Conservation (phyloP, 164 flowering plant genomes). For the Paratinospora sagittata region DNA sequence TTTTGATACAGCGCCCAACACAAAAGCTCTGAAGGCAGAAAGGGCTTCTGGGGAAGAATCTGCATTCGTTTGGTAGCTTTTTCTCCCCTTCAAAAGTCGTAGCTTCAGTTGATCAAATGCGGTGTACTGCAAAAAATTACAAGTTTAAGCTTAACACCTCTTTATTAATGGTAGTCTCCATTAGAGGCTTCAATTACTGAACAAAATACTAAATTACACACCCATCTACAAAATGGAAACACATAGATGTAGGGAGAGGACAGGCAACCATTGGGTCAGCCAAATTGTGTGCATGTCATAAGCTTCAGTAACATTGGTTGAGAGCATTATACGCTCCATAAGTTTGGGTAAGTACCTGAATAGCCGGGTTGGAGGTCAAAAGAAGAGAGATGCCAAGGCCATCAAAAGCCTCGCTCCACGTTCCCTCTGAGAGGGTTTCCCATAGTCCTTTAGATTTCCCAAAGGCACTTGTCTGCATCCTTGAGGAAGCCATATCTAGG, state of each 20-base stretch:
- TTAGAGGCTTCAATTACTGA: not conserved
- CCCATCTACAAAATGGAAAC: not conserved
- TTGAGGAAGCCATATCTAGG: constrained; percentile 80
- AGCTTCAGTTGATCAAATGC: constrained; percentile 83
- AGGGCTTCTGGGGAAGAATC: constrained; percentile 55
- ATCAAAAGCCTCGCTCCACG: constrained; percentile 72
- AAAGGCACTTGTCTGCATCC: constrained; percentile 88
- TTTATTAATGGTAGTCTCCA: too few species aligned
- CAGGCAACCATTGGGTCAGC: not conserved
- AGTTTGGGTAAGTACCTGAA: constrained; percentile 49
- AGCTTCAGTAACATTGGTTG: not conserved
- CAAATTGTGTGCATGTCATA: not conserved
- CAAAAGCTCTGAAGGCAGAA: constrained; percentile 71
- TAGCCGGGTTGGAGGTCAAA: constrained; percentile 79
- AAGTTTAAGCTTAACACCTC: constrained; percentile 1
- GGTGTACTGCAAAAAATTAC: constrained; percentile 51
- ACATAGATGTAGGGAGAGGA: not conserved
- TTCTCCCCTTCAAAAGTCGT: constrained; percentile 35
- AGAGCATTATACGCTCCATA: not conserved
- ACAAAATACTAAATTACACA: not conserved
- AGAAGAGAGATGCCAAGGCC: constrained; percentile 88
- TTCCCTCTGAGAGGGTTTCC: constrained; percentile 63
- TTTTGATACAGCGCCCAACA: constrained; percentile 73
- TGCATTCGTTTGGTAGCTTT: constrained; percentile 18
- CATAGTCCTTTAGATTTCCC: constrained; percentile 88